These are phyloP conservation scores for Vitis cinerea DNA, from an alignment of 164 flowering plant species.

Conservation along the genomic window DNA sequence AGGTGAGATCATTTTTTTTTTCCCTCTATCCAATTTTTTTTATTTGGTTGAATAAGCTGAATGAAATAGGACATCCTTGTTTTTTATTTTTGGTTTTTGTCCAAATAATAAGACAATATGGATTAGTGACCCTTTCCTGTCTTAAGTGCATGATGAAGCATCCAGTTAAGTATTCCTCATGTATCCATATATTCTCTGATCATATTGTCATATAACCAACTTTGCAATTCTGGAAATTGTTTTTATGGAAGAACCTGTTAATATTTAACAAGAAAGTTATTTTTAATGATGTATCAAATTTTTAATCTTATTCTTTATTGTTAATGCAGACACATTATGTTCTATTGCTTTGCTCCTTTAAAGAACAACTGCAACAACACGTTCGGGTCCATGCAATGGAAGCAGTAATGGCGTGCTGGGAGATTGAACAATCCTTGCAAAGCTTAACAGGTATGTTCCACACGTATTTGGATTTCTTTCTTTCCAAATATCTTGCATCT, in stretches of 20 bases:
- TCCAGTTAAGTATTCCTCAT: background rate
- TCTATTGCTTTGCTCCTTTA: slow-evolving; percentile 71
- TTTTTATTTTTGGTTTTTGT: no score
- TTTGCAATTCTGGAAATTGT: background rate
- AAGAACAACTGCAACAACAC: slow-evolving; percentile 78
- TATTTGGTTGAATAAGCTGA: no score
- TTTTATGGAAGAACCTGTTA: background rate
- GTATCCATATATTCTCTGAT: background rate
- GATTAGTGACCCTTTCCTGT: no score
- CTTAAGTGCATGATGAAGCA: background rate
- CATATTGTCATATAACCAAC: background rate
- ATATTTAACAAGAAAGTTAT: background rate
- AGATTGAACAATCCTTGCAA: slow-evolving; percentile 73
- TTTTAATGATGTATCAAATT: background rate
- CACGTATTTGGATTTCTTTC: background rate
- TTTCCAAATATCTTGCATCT: background rate
- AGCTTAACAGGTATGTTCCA: slow-evolving; percentile 58
- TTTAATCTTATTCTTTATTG: slow-evolving; percentile 11
- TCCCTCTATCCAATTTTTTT: no score
- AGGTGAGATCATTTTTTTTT: no score
- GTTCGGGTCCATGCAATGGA: slow-evolving; percentile 84
- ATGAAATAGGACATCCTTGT: no score
- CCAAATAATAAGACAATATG: no score
- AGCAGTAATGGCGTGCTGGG: slow-evolving; percentile 90
- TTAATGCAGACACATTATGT: slow-evolving; percentile 62